Evolutionary conservation across 2,329 filamentous ascomycete species (phyloP), one percentile per base, ranked within the genome.

Genomic region (Pyrenochaeta sp.): DNA sequence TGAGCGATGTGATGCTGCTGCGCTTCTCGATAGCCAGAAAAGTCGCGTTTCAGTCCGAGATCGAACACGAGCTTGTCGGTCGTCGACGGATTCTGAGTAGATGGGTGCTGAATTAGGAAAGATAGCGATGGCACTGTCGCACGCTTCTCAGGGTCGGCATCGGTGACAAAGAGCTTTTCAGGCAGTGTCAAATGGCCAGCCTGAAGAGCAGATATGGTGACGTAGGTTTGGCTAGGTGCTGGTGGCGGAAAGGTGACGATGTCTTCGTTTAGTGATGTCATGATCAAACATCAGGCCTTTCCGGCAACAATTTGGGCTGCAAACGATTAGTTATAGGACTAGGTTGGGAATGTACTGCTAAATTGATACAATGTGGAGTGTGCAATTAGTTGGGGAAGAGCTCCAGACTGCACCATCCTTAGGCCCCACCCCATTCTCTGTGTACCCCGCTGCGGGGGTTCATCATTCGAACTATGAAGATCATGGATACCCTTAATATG

Each of bases 61-160:
- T 85, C 83, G 66, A 85, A 85, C 56, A 85, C 68, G 7, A 84
- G 71, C 54, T 59, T 75, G 63, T 64, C 65, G 1, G 71, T 67
- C 12, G 69, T 71, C n/a, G 54, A 52, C 51, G 45, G 10, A 11
- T 45, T 30, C 2, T 36, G 33, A 21, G 49, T 39, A 2, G 75
- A 72, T 1, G 76, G 74, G 56, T 85, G 83, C 21, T 74, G 77
- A 30, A 85, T 77, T 1, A 86, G 73, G 60, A 85, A 86, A 0
- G 78, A 78, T 2, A 85, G 72, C 0, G 81, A 84, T 1, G 83
- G 83, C 0, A 85, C 82, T 2, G 80, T 83, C 4, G 73, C 73
- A 51, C 75, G 73, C 18, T 78, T 78, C 6, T 75, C 68, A 2
- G 77, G 74, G 41, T 78, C 75, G 1, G 79, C 78, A 10, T 77